These are phyloP conservation scores for Candida ovalis DNA, from an alignment of 805 yeast genomes.

Conservation along the genomic window DNA sequence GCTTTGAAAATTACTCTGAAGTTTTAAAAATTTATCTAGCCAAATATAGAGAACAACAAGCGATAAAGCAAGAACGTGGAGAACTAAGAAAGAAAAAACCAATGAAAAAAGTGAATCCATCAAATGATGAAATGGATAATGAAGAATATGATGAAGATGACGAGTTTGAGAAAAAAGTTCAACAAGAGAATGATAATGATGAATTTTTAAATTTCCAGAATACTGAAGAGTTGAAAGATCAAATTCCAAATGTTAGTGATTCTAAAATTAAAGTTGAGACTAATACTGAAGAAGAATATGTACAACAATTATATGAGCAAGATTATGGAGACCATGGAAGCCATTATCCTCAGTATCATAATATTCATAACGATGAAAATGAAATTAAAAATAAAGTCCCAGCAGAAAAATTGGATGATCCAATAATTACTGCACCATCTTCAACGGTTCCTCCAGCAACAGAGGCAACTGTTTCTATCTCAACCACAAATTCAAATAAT, in stretches of 20 bases:
- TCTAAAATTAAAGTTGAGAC: constrained; percentile 1
- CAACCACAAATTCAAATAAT: background rate
- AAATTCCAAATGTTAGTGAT: background rate
- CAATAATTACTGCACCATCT: background rate
- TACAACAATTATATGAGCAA: constrained; percentile 31
- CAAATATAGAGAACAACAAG: constrained; percentile 71
- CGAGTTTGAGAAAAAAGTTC: background rate
- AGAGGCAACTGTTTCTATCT: background rate
- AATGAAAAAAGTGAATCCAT: constrained; percentile 5
- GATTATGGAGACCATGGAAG: constrained; percentile 25
- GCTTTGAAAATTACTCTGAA: constrained; percentile 69
- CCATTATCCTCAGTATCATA: constrained; percentile 30
- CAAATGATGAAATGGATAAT: constrained; percentile 8
- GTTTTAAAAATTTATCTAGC: constrained; percentile 65
- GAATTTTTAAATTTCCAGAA: constrained; percentile 13
- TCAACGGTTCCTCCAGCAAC: background rate
- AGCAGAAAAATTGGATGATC: background rate
- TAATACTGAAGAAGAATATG: constrained; percentile 21
- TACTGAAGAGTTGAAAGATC: background rate
- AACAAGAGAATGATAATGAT: constrained; percentile 12
- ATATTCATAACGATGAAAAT: constrained; percentile 18
- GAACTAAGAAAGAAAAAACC: constrained; percentile 37
- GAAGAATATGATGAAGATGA: background rate
- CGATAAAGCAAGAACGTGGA: constrained; percentile 63
- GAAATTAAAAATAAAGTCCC: background rate